These are phyloP conservation scores for Globisporangium rhizosaccharum DNA, from an alignment of 352 stramenopile species.

Conservation along the genomic window DNA sequence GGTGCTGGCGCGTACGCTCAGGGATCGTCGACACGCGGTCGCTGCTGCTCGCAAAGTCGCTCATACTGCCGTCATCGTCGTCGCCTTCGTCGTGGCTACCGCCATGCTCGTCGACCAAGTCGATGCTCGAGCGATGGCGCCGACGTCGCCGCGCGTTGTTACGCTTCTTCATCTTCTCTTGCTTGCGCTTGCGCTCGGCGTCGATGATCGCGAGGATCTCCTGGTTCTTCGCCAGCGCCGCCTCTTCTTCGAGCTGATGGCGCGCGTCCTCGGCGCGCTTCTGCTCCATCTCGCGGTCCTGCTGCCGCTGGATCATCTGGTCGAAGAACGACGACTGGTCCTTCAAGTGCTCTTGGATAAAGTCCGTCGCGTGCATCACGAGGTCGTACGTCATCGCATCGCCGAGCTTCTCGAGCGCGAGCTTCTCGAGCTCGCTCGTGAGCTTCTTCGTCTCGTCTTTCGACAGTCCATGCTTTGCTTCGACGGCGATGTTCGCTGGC, in stretches of 20 bases:
- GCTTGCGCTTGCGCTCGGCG: slow-evolving; percentile 59
- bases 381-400: slow-evolving; percentile 81
- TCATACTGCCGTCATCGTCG: slow-evolving; percentile 19
- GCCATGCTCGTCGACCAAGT: slow-evolving; percentile 29
- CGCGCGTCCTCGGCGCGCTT: slow-evolving; percentile 55
- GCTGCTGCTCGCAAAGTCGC: slow-evolving; percentile 27
- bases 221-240: slow-evolving; percentile 59
- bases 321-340: slow-evolving; percentile 86
- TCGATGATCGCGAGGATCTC: slow-evolving; percentile 79
- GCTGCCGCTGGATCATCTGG: slow-evolving; percentile 81
- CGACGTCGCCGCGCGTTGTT: slow-evolving; percentile 29
- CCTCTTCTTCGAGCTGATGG: slow-evolving; percentile 49
- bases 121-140: slow-evolving; percentile 55
- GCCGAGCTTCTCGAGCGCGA: slow-evolving; percentile 63
- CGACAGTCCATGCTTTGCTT: slow-evolving; percentile 64
- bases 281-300: slow-evolving; percentile 53
- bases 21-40: slow-evolving; percentile 31
- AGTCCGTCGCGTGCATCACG: slow-evolving; percentile 76
- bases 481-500: slow-evolving; percentile 61
- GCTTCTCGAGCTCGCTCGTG: slow-evolving; percentile 41
- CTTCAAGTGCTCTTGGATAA: slow-evolving; percentile 75
- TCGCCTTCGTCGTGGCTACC: slow-evolving; percentile 10
- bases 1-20: slow-evolving; percentile 16
- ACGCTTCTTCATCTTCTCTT: slow-evolving; percentile 54
- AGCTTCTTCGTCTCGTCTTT: slow-evolving; percentile 58